Evolutionary conservation across 2,329 filamentous ascomycete genomes (phyloP), one percentile per base, ranked within the genome.

Genomic region (Colletotrichum plurivorum): DNA sequence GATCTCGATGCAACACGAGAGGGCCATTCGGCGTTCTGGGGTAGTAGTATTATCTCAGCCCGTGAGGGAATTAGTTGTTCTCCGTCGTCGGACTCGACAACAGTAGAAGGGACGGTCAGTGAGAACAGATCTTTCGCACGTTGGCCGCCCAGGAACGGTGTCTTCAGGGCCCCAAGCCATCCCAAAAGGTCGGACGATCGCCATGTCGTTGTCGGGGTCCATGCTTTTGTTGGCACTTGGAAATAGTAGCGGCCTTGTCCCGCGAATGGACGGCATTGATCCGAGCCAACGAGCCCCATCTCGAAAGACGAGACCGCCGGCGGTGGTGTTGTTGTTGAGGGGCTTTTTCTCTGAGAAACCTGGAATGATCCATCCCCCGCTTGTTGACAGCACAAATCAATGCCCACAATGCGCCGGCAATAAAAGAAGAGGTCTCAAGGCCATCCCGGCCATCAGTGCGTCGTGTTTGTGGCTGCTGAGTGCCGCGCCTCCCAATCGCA

Each of bases 111-210:
- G 31, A 36, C 54, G 48, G 41, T 18, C 39, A 27, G 39, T 43
- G 60, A 39, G 61, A 65, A 65, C 54, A 59, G 61, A 59, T 54
- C n/a, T 41, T 8, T 25, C 31, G 66, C 43, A 64, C 39, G 41
- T 43, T 59, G 20, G 13, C 46, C 18, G 39, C 39, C 31, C 10
- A 27, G 13, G 36, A 10, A 36, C 27, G 67, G 67, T 36, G 51
- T n/a, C 54, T 25, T 36, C 45, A 36, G 31, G 31, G 31, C 31
- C 31, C 31, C 31, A 36, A 59, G 63, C 51, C 67, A 61, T 56
- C 62, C 51, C 62, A 69, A 67, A 36, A 18, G 51, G 55, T 69
- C 56, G 62, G 67, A 69, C 56, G 62, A 67, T 61, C 49, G 12
- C 22, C 16, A 55, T 46, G 15, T 61, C 39, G 49, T 61, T 39